Evolutionary conservation across 345 rosid genomes (phyloP).

Genomic region (Eucalyptus sideroxylon): DNA sequence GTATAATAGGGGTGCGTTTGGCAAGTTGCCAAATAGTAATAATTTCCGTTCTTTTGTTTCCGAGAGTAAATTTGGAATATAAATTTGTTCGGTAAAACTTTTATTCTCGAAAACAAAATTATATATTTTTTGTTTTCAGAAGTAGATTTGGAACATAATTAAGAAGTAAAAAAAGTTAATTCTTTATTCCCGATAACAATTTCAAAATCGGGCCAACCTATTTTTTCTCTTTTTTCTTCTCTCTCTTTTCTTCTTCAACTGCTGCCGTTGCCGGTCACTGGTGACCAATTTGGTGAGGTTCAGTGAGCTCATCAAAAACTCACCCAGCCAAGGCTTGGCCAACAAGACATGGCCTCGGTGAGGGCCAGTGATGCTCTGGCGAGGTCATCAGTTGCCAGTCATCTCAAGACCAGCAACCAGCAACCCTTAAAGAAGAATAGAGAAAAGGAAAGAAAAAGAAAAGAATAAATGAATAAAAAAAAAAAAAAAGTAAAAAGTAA

Average conservation of each 20-base stretch:
- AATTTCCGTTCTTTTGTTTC: fast-evolving
- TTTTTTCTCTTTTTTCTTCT: too few relatives aligned
- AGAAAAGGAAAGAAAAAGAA: too few relatives aligned
- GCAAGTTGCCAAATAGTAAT: fast-evolving
- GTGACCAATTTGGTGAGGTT: fast-evolving
- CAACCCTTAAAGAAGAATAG: too few relatives aligned
- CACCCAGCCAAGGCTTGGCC: fast-evolving
- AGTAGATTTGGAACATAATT: fast-evolving
- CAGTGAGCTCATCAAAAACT: fast-evolving
- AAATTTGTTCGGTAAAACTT: fast-evolving
- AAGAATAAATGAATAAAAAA: fast-evolving
- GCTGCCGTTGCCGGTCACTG: fast-evolving
- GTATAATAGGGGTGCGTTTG: too few relatives aligned
- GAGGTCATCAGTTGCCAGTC: fast-evolving
- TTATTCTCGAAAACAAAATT: fast-evolving
- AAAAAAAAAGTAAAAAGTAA: too few relatives aligned
- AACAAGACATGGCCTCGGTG: fast-evolving
- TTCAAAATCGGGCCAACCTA: too few relatives aligned
- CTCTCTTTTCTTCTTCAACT: too few relatives aligned
- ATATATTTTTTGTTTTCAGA: fast-evolving
- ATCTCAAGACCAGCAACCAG: fast-evolving
- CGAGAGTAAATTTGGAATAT: fast-evolving
- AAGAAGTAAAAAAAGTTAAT: fast-evolving
- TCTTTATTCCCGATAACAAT: fast-evolving
- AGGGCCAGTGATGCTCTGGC: fast-evolving